Evolutionary conservation across 139 green algal genomes (phyloP).

Genomic region (Choricystis sp.): DNA sequence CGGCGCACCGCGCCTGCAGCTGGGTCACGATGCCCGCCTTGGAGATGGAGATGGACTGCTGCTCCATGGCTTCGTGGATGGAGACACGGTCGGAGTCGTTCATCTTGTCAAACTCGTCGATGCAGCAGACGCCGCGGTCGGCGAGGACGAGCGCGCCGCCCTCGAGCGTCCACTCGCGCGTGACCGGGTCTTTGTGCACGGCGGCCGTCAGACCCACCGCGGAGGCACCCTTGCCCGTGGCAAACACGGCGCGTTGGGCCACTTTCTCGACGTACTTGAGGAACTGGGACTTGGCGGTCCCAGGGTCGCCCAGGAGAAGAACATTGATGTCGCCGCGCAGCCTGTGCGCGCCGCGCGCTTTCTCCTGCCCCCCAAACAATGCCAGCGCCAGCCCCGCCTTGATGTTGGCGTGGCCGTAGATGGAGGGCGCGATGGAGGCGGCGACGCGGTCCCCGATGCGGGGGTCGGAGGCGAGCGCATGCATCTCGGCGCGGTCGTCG

Average conservation of each 20-base stretch:
- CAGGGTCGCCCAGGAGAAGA: slow-evolving; percentile 90
- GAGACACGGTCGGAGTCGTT: slow-evolving; percentile 56
- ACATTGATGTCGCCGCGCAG: slow-evolving; percentile 97
- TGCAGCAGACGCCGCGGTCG: slow-evolving; percentile 91
- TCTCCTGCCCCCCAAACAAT: slow-evolving; percentile 84
- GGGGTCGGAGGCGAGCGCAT: slow-evolving; percentile 52
- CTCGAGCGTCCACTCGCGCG: slow-evolving; percentile 94
- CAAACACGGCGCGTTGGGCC: slow-evolving; percentile 83
- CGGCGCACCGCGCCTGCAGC: slow-evolving; percentile 71
- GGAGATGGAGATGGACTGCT: slow-evolving; percentile 97
- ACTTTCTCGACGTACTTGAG: slow-evolving; percentile 97
- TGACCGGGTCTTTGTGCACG: slow-evolving; percentile 87
- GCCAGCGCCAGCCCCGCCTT: slow-evolving; percentile 87
- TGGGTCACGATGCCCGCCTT: slow-evolving; percentile 94
- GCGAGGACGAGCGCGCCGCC: slow-evolving; percentile 94
- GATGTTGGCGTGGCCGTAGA: slow-evolving; percentile 96
- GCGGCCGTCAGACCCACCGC: slow-evolving; percentile 92
- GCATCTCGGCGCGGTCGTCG: slow-evolving; percentile 75
- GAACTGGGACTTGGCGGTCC: slow-evolving; percentile 94
- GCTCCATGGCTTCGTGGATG: slow-evolving; percentile 74
- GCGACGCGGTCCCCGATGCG: slow-evolving; percentile 70
- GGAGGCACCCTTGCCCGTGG: slow-evolving; percentile 92
- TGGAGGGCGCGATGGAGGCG: slow-evolving; percentile 92
- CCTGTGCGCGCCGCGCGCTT: slow-evolving; percentile 47
- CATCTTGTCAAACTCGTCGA: slow-evolving; percentile 99